Evolutionary conservation across 768 basidiomycete species (phyloP).

Genomic region (button mushroom (Agaricus bisporus)): DNA sequence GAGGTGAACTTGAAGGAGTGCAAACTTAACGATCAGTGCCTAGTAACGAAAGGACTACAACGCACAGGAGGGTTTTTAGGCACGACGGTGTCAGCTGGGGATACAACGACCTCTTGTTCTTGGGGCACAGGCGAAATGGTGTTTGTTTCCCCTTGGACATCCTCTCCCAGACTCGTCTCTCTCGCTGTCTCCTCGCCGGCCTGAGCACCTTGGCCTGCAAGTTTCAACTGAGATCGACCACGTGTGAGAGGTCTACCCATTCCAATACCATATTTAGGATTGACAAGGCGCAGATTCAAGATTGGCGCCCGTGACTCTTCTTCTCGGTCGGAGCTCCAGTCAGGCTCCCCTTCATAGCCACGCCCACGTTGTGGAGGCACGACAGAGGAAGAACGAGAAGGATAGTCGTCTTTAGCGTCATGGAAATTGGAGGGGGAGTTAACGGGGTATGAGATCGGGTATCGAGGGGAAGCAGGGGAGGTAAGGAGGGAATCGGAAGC

Average conservation of each 20-base stretch:
- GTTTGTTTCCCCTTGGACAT: background rate
- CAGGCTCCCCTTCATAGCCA: background rate
- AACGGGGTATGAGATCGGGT: slow-evolving; percentile 10
- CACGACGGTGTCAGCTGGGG: background rate
- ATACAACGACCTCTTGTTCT: background rate
- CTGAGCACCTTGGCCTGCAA: background rate
- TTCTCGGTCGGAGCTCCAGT: background rate
- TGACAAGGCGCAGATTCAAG: slow-evolving; percentile 21
- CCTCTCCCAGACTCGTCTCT: background rate
- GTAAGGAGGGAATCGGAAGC: slow-evolving; percentile 21
- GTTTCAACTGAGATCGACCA: background rate
- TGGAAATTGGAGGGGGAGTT: background rate
- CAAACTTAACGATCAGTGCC: background rate
- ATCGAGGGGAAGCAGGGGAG: slow-evolving; percentile 16
- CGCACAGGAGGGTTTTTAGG: background rate
- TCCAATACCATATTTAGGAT: slow-evolving; percentile 12
- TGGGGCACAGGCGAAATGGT: background rate
- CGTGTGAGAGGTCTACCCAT: slow-evolving; percentile 1
- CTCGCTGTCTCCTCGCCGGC: background rate
- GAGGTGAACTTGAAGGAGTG: background rate
- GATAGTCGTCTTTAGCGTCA: slow-evolving; percentile 12
- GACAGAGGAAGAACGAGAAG: slow-evolving; percentile 11
- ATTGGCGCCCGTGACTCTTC: slow-evolving; percentile 10
- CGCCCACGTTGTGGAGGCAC: background rate
- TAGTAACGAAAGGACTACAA: background rate